Evolutionary conservation across 768 basidiomycete species (phyloP).

Genomic region (Tricholoma sp.): DNA sequence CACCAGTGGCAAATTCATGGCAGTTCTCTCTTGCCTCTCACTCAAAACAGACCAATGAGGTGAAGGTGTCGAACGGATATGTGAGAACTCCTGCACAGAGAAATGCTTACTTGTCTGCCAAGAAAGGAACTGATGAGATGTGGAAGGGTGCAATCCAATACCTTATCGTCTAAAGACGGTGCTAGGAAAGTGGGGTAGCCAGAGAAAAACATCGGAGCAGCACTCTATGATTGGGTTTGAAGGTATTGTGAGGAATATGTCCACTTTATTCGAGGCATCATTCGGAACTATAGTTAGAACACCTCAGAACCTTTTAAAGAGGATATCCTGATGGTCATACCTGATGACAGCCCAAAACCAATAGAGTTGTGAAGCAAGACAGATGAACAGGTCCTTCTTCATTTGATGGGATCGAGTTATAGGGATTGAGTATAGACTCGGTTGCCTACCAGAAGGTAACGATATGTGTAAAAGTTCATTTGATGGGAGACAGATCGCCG

Average conservation of each 20-base stretch:
- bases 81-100: constrained; percentile 81
- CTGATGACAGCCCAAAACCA: constrained; percentile 78
- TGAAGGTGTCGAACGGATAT: constrained; percentile 69
- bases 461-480: no score
- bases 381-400: no score
- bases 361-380: no score
- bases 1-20: background rate
- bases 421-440: no score
- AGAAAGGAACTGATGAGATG: background rate
- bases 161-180: constrained; percentile 13
- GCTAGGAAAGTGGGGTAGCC: constrained; percentile 45
- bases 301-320: background rate
- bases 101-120: constrained; percentile 34
- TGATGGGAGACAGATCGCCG: no score
- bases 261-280: constrained; percentile 63
- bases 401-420: no score
- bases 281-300: constrained; percentile 60
- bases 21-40: background rate
- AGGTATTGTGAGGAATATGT: constrained; percentile 58
- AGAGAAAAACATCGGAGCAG: constrained; percentile 57
- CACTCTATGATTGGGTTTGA: constrained; percentile 83
- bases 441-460: no score
- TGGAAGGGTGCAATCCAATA: constrained; percentile 3
- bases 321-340: constrained; percentile 37
- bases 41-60: constrained; percentile 61